Percentiles rank a stretch among this genome's conserved stretches.
phyloP scores from a whole-genome alignment of 2,329 filamentous ascomycete genomes.

The Acephala macrosclerotiorum region DNA sequence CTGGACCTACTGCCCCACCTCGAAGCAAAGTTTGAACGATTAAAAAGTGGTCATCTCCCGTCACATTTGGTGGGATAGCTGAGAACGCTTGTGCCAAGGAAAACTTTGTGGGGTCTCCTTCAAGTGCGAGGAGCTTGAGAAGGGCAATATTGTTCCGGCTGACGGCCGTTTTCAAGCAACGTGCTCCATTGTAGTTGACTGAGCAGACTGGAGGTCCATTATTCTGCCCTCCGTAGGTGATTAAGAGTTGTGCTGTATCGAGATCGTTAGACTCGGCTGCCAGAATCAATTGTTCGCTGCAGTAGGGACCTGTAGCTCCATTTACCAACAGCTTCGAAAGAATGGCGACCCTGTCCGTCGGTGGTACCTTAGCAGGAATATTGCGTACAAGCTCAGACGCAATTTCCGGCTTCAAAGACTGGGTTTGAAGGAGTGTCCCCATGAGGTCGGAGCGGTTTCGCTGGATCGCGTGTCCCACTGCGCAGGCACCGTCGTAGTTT shows the following conservation, averaged over 20 bases:
- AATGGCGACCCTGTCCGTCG: constrained; percentile 25
- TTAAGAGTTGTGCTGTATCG: constrained; percentile 33
- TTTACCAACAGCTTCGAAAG: constrained; percentile 30
- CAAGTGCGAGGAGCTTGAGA: constrained; percentile 25
- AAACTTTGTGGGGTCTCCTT: constrained; percentile 26
- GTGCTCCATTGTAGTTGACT: constrained; percentile 37
- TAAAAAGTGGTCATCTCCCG: constrained; percentile 15
- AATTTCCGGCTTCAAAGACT: constrained; percentile 23
- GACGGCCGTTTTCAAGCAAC: constrained; percentile 34
- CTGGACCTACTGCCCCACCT: constrained; percentile 29
- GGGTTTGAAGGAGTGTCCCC: constrained; percentile 24
- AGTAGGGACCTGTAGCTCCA: constrained; percentile 34
- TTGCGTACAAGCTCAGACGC: constrained; percentile 27
- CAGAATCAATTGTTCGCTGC: constrained; percentile 34
- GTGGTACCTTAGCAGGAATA: constrained; percentile 15
- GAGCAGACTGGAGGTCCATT: constrained; percentile 30
- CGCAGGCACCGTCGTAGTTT: constrained; percentile 54
- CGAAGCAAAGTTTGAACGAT: constrained; percentile 27
- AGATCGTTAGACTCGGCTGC: constrained; percentile 35
- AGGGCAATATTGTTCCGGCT: constrained; percentile 22
- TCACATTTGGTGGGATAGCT: constrained; percentile 24
- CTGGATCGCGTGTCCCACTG: constrained; percentile 44
- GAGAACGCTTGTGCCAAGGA: constrained; percentile 27
- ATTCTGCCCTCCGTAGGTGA: constrained; percentile 27
- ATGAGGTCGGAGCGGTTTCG: constrained; percentile 27